Evolutionary conservation across 306 rosid genomes (phyloP), one percentile per base, ranked within the genome.

Genomic region (Citrullus colocynthis): DNA sequence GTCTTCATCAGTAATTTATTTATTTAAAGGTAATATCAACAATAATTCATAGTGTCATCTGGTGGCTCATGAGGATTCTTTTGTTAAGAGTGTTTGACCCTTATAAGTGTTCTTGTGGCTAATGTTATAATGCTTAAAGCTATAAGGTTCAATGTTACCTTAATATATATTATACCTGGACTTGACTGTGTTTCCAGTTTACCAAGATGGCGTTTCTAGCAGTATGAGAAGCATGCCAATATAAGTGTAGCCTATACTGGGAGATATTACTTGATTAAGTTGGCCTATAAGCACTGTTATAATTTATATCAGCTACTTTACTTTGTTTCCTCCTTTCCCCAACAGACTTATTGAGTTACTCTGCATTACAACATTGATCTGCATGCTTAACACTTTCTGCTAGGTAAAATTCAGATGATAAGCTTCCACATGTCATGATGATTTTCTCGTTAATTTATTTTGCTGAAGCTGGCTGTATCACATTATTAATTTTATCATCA

Each of bases 51-150:
- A 69, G 34, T 42, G 44, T 41, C 44, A 41, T 41, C 9, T 41
- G 7, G 44, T 41, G 6, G 44, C 44, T 41, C 44, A 41, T 7
- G 44, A 41, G 5, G 44, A 41, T 41, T 41, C 44, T 41, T 41
- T 79, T 79, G 42, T 57, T 80, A 55, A 78, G 73, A 63, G 21
- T 51, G 20, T 17, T 74, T 34, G 55, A 42, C 5, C 75, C 21
- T 69, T 21, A 4, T 10, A n/a, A 39, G 74, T 17, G 74, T 66
- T 20, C 36, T 20, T 70, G 14, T 21, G 57, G 57, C 18, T 42
- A 45, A 6, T 14, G 49, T 70, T 42, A 24, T 13, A 69, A 20
- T 44, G 5, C 74, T n/a, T n/a, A 39, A 41, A 67, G 18, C 74
- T n/a, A 18, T 21, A 37, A 12, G 12, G 57, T 49, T 45, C 37